Percentiles rank a stretch among this genome's conserved stretches.
Evolutionary conservation across 441 rosid species (phyloP).

Genomic region (Hura crepitans): DNA sequence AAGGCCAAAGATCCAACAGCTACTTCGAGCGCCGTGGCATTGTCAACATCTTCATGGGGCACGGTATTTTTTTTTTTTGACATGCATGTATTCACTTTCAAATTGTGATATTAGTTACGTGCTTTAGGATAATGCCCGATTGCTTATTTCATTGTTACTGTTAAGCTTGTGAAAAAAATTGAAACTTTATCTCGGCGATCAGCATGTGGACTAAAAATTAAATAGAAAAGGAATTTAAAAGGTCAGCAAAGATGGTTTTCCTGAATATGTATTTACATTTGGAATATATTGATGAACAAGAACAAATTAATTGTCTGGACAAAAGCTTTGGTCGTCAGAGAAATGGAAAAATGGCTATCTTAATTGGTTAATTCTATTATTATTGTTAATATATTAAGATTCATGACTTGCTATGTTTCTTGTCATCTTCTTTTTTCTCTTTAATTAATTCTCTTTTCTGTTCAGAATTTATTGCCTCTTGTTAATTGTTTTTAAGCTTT

Average conservation of each 20-base stretch:
- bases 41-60: slow-evolving; percentile 60
- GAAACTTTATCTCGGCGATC: background rate
- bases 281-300: background rate
- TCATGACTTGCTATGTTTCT: background rate
- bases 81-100: slow-evolving; percentile 1
- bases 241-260: background rate
- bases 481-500: background rate
- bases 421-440: background rate
- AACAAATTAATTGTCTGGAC: background rate
- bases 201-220: background rate
- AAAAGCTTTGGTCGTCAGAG: background rate
- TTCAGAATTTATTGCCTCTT: background rate
- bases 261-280: background rate
- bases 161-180: background rate
- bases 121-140: background rate
- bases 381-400: background rate
- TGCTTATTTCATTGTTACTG: background rate
- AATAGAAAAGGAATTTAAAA: background rate
- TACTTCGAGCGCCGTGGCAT: slow-evolving; percentile 35
- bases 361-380: background rate
- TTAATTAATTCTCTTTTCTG: background rate
- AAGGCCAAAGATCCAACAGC: slow-evolving; percentile 43
- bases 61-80: slow-evolving; percentile 48
- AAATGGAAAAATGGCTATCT: background rate
- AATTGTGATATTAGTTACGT: background rate